phyloP scores from a whole-genome alignment of 1,284 basidiomycete genomes.

The Ustilago curta region DNA sequence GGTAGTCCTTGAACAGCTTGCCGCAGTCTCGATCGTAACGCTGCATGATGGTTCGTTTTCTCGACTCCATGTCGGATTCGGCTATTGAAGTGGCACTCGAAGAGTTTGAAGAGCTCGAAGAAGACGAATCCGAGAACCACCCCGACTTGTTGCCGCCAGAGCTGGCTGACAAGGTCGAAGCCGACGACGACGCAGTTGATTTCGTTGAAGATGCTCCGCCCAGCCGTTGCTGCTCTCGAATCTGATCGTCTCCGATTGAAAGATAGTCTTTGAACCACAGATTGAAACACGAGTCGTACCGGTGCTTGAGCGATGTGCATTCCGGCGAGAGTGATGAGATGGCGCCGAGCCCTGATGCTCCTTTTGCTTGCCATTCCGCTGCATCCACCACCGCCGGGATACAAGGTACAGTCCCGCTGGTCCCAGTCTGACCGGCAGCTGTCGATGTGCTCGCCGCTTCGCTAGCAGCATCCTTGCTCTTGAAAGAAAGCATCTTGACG shows the following conservation, averaged over 20 bases:
- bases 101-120: conserved; percentile 17
- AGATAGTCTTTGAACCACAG: conserved; percentile 96
- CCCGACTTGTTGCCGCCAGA: conserved; percentile 29
- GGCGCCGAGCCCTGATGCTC: conserved; percentile 44
- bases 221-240: conserved; percentile 66
- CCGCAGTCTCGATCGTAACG: conserved; percentile 84
- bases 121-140: conserved; percentile 38
- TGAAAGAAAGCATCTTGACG: conserved; percentile 32
- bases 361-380: conserved; percentile 28
- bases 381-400: conserved; percentile 4
- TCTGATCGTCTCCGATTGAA: conserved; percentile 54
- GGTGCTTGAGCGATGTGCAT: conserved; percentile 89
- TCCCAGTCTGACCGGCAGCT: conserved; percentile 9
- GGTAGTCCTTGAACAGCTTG: conserved; percentile 81
- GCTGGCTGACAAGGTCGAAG: neutral
- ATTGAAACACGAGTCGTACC: conserved; percentile 94
- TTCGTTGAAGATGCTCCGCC: conserved; percentile 68
- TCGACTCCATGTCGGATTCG: conserved; percentile 29
- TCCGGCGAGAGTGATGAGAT: conserved; percentile 75
- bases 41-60: conserved; percentile 49
- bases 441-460: conserved; percentile 16
- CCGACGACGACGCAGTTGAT: conserved; percentile 4
- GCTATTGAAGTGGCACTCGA: conserved; percentile 20
- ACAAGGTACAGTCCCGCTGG: conserved; percentile 1
- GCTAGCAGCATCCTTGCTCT: conserved; percentile 11